These are phyloP conservation scores for Pelargonium fulgidum DNA, from an alignment of 441 rosid species.

Conservation along the genomic window DNA sequence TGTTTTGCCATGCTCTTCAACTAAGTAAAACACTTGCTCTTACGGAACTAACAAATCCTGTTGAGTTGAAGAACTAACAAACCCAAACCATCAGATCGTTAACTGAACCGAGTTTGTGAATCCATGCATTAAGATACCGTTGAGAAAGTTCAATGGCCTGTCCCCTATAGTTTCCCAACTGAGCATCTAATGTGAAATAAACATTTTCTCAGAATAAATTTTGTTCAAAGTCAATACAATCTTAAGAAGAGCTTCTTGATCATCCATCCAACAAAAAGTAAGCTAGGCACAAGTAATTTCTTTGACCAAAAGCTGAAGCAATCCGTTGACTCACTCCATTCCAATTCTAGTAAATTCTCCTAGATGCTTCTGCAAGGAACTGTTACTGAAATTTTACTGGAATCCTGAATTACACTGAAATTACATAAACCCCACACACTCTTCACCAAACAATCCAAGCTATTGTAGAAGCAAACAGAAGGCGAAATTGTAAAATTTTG, in stretches of 20 bases:
- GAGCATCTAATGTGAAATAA: not conserved
- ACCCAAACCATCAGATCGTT: too few relatives aligned
- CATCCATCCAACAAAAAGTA: not conserved
- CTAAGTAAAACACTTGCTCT: too few relatives aligned
- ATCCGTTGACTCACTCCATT: not conserved
- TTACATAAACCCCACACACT: too few relatives aligned
- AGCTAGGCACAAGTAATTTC: not conserved
- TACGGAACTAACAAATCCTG: too few relatives aligned
- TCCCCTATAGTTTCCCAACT: not conserved
- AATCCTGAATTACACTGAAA: too few relatives aligned
- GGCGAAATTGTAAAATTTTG: not conserved
- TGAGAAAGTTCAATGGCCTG: not conserved
- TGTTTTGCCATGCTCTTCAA: too few relatives aligned
- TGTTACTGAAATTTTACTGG: too few relatives aligned
- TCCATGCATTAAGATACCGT: not conserved
- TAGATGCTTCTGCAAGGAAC: too few relatives aligned
- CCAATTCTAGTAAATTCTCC: too few relatives aligned
- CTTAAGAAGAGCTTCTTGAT: not conserved
- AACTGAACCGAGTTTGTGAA: not conserved
- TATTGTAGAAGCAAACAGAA: too few relatives aligned
- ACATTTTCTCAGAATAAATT: not conserved
- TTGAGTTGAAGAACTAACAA: too few relatives aligned
- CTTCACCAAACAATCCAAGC: too few relatives aligned
- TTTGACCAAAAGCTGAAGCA: not conserved
- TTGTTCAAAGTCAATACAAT: not conserved